Conservation (phyloP, 345 rosid species). For the Orychophragmus violaceus region DNA sequence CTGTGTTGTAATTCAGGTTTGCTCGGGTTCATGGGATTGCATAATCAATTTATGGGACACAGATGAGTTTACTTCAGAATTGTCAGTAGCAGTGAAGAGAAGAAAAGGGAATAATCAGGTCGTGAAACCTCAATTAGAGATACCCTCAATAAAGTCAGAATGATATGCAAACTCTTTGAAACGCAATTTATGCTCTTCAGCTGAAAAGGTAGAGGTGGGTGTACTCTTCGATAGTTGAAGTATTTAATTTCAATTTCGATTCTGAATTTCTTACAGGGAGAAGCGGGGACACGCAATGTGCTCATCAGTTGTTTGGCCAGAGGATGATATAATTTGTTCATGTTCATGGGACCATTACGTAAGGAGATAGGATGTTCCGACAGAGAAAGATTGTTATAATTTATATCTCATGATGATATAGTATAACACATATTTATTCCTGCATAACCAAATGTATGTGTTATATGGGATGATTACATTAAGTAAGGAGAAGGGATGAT, state of each 20-base stretch:
- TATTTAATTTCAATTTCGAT: neutral
- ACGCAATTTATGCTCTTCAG: neutral
- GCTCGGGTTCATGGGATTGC: too few species aligned
- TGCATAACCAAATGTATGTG: too few species aligned
- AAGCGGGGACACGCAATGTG: conserved; percentile 67
- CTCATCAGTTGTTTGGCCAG: conserved; percentile 83
- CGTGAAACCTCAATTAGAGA: conserved; percentile 68
- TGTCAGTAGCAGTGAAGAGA: conserved; percentile 62
- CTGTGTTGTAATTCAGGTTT: conserved; percentile 25
- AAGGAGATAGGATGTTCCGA: conserved; percentile 78
- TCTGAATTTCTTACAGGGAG: too few species aligned
- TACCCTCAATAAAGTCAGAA: conserved; percentile 17
- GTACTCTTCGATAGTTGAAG: neutral
- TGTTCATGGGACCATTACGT: conserved; percentile 94
- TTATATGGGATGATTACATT: too few species aligned
- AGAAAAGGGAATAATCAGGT: conserved; percentile 62
- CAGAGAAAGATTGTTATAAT: conserved; percentile 89
- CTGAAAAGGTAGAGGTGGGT: neutral
- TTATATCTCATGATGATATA: too few species aligned
- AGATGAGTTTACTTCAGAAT: too few species aligned
- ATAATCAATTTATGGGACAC: too few species aligned
- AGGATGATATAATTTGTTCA: conserved; percentile 58
- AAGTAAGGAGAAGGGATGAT: too few species aligned
- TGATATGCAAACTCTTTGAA: neutral
- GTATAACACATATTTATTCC: too few species aligned